phyloP scores from a whole-genome alignment of 495 filamentous ascomycete genomes.

The Cryomyces antarcticus region DNA sequence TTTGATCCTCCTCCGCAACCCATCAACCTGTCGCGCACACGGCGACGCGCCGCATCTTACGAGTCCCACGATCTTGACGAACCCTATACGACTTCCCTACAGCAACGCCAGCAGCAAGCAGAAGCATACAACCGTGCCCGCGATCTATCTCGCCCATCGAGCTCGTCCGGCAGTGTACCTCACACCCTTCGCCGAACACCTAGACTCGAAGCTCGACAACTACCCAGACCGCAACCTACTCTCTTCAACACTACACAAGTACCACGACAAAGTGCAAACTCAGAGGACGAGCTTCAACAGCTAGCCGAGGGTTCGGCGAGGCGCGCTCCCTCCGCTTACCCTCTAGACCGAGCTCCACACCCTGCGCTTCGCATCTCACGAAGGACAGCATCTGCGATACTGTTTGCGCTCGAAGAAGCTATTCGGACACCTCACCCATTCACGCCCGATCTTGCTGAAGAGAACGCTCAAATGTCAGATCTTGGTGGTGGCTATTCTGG shows the following conservation, averaged over 20 bases:
- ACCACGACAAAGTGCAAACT: constrained; percentile 15
- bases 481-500: constrained; percentile 32
- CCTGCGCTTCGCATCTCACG: constrained; percentile 38
- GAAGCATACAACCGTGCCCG: constrained; percentile 11
- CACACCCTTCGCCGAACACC: constrained; percentile 30
- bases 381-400: constrained; percentile 57
- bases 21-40: constrained; percentile 11
- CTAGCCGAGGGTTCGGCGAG: constrained; percentile 10
- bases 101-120: constrained; percentile 36
- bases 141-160: constrained; percentile 25
- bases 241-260: constrained; percentile 14
- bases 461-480: constrained; percentile 89
- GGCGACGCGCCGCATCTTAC: constrained; percentile 15
- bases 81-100: constrained; percentile 28
- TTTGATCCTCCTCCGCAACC: constrained; percentile 5
- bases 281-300: constrained; percentile 7
- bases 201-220: constrained; percentile 19
- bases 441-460: constrained; percentile 66
- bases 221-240: constrained; percentile 13
- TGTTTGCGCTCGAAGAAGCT: constrained; percentile 80
- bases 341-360: constrained; percentile 17
- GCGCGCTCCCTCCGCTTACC: constrained; percentile 21
- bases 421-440: constrained; percentile 67
- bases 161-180: constrained; percentile 27
- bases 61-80: constrained; percentile 39